Conservation (phyloP, 164 flowering plant genomes). For the Nelumbo lutea region DNA sequence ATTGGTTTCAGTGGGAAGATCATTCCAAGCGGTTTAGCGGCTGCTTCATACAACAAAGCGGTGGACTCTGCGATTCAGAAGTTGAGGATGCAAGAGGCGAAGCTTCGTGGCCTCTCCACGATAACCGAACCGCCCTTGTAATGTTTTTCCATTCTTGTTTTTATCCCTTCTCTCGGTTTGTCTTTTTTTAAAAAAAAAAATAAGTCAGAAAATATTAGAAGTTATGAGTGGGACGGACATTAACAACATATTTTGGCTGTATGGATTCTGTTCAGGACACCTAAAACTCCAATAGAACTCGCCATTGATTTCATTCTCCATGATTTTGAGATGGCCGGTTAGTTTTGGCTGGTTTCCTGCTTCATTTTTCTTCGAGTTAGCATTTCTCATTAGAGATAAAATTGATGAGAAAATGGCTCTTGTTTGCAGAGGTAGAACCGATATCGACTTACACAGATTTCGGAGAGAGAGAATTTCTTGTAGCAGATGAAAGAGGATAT, state of each 20-base stretch:
- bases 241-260: no score
- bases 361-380: neutral
- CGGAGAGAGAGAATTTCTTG: conserved; percentile 77
- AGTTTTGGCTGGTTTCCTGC: conserved; percentile 6
- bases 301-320: conserved; percentile 95
- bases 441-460: conserved; percentile 76
- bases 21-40: conserved; percentile 74
- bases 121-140: conserved; percentile 36
- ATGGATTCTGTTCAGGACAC: conserved; percentile 30
- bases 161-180: neutral
- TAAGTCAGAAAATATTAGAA: neutral
- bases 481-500: conserved; percentile 89
- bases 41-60: conserved; percentile 78
- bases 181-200: neutral
- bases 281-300: conserved; percentile 83
- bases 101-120: conserved; percentile 14
- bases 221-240: neutral
- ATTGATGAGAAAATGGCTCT: neutral
- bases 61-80: conserved; percentile 72
- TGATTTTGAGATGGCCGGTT: conserved; percentile 97
- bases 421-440: conserved; percentile 78
- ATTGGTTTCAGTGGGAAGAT: conserved; percentile 62
- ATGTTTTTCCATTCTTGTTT: neutral
- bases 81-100: conserved; percentile 40
- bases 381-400: neutral